These are phyloP conservation scores for Boletus sp. DNA, from an alignment of 768 basidiomycete genomes.

Conservation along the genomic window DNA sequence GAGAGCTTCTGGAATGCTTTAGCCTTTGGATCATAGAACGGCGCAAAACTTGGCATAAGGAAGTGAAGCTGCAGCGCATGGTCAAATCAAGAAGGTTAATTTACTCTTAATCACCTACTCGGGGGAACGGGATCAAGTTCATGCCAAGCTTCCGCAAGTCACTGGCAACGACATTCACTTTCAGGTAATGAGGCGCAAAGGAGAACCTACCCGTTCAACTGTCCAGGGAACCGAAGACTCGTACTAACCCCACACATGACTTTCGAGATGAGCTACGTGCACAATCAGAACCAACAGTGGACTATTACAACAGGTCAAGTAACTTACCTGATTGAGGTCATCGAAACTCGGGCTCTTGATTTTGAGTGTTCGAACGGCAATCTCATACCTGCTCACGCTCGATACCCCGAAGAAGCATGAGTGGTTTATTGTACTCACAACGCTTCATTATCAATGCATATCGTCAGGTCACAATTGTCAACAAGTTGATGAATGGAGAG, in stretches of 20 bases:
- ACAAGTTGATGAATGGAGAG: conserved; percentile 88
- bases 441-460: conserved; percentile 88
- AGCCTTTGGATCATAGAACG: conserved; percentile 70
- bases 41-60: conserved; percentile 93
- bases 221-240: conserved; percentile 89
- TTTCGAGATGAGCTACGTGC: conserved; percentile 64
- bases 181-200: not conserved
- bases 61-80: conserved; percentile 74
- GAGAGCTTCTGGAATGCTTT: conserved; percentile 58
- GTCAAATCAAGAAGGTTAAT: not conserved
- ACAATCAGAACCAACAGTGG: not conserved
- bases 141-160: conserved; percentile 88
- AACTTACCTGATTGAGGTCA: conserved; percentile 65
- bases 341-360: conserved; percentile 60
- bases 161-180: conserved; percentile 35
- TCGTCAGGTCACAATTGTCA: conserved; percentile 80
- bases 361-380: conserved; percentile 64
- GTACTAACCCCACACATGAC: conserved; percentile 97
- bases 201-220: conserved; percentile 72
- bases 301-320: not conserved
- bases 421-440: conserved; percentile 44
- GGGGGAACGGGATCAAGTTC: conserved; percentile 96
- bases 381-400: conserved; percentile 57
- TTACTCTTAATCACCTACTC: conserved; percentile 46
- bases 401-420: not conserved